Conservation (phyloP, 192 early-diverging fungal species). For the Dissophora globulifera region DNA sequence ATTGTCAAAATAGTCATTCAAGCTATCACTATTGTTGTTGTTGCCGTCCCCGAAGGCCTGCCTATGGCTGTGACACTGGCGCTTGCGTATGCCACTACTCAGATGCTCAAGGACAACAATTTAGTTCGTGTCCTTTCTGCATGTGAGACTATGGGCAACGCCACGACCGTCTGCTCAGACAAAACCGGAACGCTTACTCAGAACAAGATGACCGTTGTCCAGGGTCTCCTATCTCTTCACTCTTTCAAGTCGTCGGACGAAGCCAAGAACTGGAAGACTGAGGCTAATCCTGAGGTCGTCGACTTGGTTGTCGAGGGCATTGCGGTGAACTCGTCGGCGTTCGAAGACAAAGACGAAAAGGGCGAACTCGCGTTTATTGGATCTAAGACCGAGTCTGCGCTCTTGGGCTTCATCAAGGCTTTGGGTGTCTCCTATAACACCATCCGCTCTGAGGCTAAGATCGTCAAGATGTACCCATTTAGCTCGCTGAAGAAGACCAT, state of each 20-base stretch:
- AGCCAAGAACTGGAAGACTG: slow-evolving; percentile 57
- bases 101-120: slow-evolving; percentile 85
- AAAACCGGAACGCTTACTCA: slow-evolving; percentile 90
- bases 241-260: slow-evolving; percentile 51
- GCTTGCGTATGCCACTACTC: slow-evolving; percentile 81
- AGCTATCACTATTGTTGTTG: slow-evolving; percentile 83
- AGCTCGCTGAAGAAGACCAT: slow-evolving; percentile 90
- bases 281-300: slow-evolving; percentile 52
- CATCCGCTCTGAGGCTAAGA: slow-evolving; percentile 58
- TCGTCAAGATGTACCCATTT: slow-evolving; percentile 84
- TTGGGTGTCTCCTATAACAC: slow-evolving; percentile 69
- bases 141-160: slow-evolving; percentile 88
- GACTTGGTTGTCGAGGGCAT: slow-evolving; percentile 66
- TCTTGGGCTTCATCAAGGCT: slow-evolving; percentile 70
- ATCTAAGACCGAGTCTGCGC: slow-evolving; percentile 82
- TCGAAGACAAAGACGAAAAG: slow-evolving; percentile 71
- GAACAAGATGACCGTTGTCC: slow-evolving; percentile 83
- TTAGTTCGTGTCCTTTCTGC: slow-evolving; percentile 81
- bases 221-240: slow-evolving; percentile 62
- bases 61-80: slow-evolving; percentile 88
- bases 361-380: slow-evolving; percentile 74
- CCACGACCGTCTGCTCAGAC: slow-evolving; percentile 85
- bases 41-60: slow-evolving; percentile 87
- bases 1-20: slow-evolving; percentile 78
- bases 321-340: slow-evolving; percentile 79